Evolutionary conservation across 2,329 filamentous ascomycete species (phyloP), one percentile per base, ranked within the genome.

Genomic region (Aspergillus versicolor): DNA sequence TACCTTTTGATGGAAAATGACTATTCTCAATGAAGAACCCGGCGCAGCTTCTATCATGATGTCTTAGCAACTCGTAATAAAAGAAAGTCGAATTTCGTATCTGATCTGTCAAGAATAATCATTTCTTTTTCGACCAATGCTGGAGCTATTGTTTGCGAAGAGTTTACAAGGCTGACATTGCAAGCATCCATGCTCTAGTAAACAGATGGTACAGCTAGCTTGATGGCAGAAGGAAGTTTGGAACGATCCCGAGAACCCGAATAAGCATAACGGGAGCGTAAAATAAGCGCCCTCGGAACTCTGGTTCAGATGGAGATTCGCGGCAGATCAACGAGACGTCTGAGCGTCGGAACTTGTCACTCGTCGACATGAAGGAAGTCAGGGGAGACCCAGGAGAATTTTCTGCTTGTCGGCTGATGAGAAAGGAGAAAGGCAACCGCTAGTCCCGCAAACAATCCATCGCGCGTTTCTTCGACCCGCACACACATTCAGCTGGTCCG

Each of bases 201-300:
- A 30, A 30, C 27, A 30, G 27, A 30, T 9, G 27, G 27, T 30
- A 30, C 27, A 30, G 27, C 9, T 30, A 30, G 27, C 27, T 30
- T 30, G 27, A 9, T 11, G 27, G 27, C 27, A 30, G 27, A 30
- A 9, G 37, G 34, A 44, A 54, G 34, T 48, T 52, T 52, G 54
- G 54, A 49, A 52, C 52, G 46, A 42, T 41, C 52, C 50, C 55
- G 38, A 63, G 58, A 57, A 27, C 48, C 45, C 43, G 60, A 62
- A 67, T 65, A 67, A 67, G 62, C 62, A 65, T 67, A 67, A 65
- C 58, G 48, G 59, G 62, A 65, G 61, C 62, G 63, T 60, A 60
- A 30, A 58, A 55, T 61, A 64, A 62, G 61, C 62, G 63, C 54
- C 40, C 34, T 41, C 40, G 42, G 40, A 64, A 64, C 62, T 66